Percentiles rank a stretch among this genome's conserved stretches.
These are phyloP conservation scores for Chrysanthemum makinoi DNA, from an alignment of 129 eudicot species.

Conservation along the genomic window DNA sequence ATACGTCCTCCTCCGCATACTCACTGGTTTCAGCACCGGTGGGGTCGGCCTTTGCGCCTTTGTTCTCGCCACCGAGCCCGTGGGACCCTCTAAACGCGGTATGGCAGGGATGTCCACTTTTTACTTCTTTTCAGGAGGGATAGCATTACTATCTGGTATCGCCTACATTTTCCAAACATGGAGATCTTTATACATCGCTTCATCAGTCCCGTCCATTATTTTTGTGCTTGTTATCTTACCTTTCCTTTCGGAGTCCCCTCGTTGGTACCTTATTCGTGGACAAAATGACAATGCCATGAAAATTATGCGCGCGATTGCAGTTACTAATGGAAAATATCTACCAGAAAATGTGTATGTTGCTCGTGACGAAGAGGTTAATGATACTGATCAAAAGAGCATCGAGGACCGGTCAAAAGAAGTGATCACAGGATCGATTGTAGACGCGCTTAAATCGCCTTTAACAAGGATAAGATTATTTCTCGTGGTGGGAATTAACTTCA, in stretches of 20 bases:
- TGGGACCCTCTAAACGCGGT: constrained; percentile 86
- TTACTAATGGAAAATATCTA: constrained; percentile 39
- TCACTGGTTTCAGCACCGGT: constrained; percentile 89
- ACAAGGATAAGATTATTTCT: constrained; percentile 66
- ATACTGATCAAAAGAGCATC: constrained; percentile 10
- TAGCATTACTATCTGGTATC: constrained; percentile 67
- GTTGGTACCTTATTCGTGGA: constrained; percentile 88
- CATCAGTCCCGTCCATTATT: constrained; percentile 72
- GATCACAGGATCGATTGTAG: constrained; percentile 55
- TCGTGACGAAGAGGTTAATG: constrained; percentile 56
- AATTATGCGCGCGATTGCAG: constrained; percentile 60
- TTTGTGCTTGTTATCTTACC: constrained; percentile 63
- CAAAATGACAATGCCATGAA: constrained; percentile 52
- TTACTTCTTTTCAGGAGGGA: constrained; percentile 92
- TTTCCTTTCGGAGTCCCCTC: constrained; percentile 84
- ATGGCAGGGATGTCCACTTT: constrained; percentile 94
- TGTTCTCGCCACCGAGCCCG: constrained; percentile 94
- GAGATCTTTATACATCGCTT: constrained; percentile 72
- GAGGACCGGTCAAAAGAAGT: constrained; percentile 32
- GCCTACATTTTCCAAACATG: constrained; percentile 75
- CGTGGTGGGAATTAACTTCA: constrained; percentile 64
- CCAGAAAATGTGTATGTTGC: constrained; percentile 57
- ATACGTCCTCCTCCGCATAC: constrained; percentile 68
- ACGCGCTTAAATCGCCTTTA: constrained; percentile 51
- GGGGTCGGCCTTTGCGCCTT: constrained; percentile 92